Evolutionary conservation across 169 alveolate genomes (phyloP).

Genomic region (Plasmodium fragile): DNA sequence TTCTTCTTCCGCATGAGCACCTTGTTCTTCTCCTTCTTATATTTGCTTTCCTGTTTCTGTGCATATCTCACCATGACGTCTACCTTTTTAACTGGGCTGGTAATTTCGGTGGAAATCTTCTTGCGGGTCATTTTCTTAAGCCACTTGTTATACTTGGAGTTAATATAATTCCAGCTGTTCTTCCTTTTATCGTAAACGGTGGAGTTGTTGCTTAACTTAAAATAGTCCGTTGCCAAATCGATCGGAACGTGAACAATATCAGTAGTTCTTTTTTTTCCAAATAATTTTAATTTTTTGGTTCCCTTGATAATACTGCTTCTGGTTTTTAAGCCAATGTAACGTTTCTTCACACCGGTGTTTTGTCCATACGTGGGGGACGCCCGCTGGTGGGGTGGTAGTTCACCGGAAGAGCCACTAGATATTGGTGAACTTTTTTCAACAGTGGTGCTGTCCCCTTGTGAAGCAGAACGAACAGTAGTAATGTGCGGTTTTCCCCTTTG

Average conservation of each 20-base stretch:
- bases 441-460: not conserved
- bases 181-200: slow-evolving; percentile 42
- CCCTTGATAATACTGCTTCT: slow-evolving; percentile 61
- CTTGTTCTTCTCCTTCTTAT: slow-evolving; percentile 65
- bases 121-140: slow-evolving; percentile 45
- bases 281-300: slow-evolving; percentile 63
- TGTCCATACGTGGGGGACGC: not conserved
- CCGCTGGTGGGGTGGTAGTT: not conserved
- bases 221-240: slow-evolving; percentile 72
- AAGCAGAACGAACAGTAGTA: not conserved
- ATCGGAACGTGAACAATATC: slow-evolving; percentile 48
- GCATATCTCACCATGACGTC: slow-evolving; percentile 68
- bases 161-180: slow-evolving; percentile 71
- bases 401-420: not conserved
- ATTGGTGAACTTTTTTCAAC: not conserved
- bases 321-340: slow-evolving; percentile 70
- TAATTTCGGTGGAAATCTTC: slow-evolving; percentile 35
- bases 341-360: slow-evolving; percentile 5
- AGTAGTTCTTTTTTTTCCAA: slow-evolving; percentile 45
- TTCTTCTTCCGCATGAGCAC: slow-evolving; percentile 36
- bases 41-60: slow-evolving; percentile 61
- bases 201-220: slow-evolving; percentile 47
- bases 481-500: not conserved
- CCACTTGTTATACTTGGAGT: slow-evolving; percentile 67
- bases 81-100: slow-evolving; percentile 48